Percentiles rank a stretch among this genome's conserved stretches.
Conservation (phyloP, 2,329 filamentous ascomycete genomes). For the Cryphonectria radicalis region DNA sequence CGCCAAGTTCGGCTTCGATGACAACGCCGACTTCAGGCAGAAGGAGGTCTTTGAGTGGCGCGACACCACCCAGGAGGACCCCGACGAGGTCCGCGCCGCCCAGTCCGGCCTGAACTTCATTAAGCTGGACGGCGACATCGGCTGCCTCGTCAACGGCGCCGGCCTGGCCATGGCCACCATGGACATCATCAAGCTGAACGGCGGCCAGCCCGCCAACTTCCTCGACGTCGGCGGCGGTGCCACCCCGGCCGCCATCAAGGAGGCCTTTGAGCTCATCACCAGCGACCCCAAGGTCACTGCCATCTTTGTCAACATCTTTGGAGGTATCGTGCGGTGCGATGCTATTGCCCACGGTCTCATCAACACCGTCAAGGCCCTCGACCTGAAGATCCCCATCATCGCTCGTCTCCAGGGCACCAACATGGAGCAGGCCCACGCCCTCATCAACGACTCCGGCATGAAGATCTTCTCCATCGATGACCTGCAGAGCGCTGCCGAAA, state of each 20-base stretch:
- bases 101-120: conserved; percentile 98
- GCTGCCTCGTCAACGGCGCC: conserved; percentile 98
- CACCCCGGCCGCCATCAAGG: conserved; percentile 93
- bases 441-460: conserved; percentile 94
- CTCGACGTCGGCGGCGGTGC: conserved; percentile 97
- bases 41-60: conserved; percentile 94
- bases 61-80: conserved; percentile 92
- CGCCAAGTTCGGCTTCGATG: conserved; percentile 97
- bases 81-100: conserved; percentile 96
- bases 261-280: conserved; percentile 98
- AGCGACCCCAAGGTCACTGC: conserved; percentile 97
- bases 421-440: conserved; percentile 90
- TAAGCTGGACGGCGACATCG: conserved; percentile 99
- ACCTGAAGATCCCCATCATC: conserved; percentile 95
- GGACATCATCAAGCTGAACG: conserved; percentile 99
- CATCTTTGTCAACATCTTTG: conserved; percentile 99
- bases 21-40: conserved; percentile 98
- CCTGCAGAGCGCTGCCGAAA: conserved; percentile 95
- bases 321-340: conserved; percentile 97
- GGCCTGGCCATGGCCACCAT: conserved; percentile 99
- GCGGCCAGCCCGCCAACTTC: conserved; percentile 96
- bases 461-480: conserved; percentile 99
- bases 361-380: conserved; percentile 90
- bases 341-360: conserved; percentile 96
- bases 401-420: conserved; percentile 98